These are phyloP conservation scores for Penicillium coprophilum DNA, from an alignment of 495 filamentous ascomycete species.

Conservation along the genomic window DNA sequence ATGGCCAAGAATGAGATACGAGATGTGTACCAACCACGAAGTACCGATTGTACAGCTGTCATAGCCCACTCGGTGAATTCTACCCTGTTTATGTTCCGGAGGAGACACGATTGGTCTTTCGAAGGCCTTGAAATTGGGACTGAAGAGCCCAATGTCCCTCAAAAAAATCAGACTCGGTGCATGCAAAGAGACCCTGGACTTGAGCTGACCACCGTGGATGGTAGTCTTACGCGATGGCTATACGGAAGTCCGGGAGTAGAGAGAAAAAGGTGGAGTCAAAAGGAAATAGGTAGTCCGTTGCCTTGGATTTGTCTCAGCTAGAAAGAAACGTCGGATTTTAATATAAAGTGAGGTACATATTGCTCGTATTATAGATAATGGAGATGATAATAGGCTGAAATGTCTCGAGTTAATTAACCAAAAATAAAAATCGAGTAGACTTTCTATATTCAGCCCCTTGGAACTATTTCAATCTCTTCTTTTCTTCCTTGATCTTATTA, in stretches of 20 bases:
- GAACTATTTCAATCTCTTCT: background rate
- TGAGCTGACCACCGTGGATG: constrained; percentile 3
- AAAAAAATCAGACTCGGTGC: constrained; percentile 4
- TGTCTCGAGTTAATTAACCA: constrained; percentile 4
- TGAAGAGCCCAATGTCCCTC: constrained; percentile 10
- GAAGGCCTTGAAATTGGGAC: constrained; percentile 20
- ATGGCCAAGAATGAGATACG: constrained; percentile 9
- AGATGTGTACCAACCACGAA: background rate
- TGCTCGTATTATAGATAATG: background rate
- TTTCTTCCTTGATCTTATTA: background rate
- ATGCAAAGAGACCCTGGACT: constrained; percentile 2
- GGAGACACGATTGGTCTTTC: constrained; percentile 19
- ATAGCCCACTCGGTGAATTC: constrained; percentile 19
- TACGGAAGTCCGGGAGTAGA: too few relatives aligned
- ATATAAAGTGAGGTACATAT: background rate
- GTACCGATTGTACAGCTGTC: constrained; percentile 2
- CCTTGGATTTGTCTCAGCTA: background rate
- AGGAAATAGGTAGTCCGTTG: background rate
- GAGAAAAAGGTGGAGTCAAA: constrained; percentile 2
- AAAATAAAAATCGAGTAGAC: background rate
- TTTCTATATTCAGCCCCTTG: background rate
- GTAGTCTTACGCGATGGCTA: constrained; percentile 25
- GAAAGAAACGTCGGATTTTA: background rate
- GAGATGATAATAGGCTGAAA: background rate
- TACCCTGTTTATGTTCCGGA: constrained; percentile 21